phyloP scores from a whole-genome alignment of 805 yeast species.

The Barnettozyma pratensis region DNA sequence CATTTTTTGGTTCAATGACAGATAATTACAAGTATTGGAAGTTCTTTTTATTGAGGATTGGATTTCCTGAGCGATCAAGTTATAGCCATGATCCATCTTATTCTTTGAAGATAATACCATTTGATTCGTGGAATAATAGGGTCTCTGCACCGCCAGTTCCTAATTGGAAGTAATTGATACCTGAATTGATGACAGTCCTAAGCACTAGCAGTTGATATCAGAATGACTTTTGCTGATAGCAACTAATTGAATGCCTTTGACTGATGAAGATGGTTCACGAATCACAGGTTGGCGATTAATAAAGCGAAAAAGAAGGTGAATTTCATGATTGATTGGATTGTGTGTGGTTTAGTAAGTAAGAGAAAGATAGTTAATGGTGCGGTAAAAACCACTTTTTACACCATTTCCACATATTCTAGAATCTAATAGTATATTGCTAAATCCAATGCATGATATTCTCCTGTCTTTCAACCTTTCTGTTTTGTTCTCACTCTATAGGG shows the following conservation, averaged over 20 bases:
- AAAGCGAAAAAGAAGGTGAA: too few species aligned
- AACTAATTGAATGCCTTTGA: background rate
- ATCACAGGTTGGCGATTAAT: too few species aligned
- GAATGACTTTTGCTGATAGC: background rate
- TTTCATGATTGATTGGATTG: too few species aligned
- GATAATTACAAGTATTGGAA: constrained; percentile 16
- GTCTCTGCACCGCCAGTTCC: constrained; percentile 9
- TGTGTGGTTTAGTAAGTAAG: too few species aligned
- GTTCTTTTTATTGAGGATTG: background rate
- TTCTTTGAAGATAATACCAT: constrained; percentile 7
- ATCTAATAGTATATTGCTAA: too few species aligned
- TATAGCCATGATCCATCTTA: background rate
- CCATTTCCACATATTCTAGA: too few species aligned
- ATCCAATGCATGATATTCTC: too few species aligned
- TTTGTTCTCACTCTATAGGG: too few species aligned
- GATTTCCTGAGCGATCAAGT: constrained; percentile 5
- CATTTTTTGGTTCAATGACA: constrained; percentile 5
- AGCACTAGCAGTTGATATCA: background rate
- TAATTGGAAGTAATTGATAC: constrained; percentile 15
- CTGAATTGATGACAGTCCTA: constrained; percentile 14
- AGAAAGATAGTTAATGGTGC: too few species aligned
- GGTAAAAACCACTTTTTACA: too few species aligned
- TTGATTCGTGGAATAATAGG: constrained; percentile 1
- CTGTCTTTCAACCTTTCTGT: too few species aligned
- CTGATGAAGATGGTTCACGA: background rate